These are phyloP conservation scores for Boletus rex-veris DNA, from an alignment of 768 basidiomycete genomes.

Conservation along the genomic window DNA sequence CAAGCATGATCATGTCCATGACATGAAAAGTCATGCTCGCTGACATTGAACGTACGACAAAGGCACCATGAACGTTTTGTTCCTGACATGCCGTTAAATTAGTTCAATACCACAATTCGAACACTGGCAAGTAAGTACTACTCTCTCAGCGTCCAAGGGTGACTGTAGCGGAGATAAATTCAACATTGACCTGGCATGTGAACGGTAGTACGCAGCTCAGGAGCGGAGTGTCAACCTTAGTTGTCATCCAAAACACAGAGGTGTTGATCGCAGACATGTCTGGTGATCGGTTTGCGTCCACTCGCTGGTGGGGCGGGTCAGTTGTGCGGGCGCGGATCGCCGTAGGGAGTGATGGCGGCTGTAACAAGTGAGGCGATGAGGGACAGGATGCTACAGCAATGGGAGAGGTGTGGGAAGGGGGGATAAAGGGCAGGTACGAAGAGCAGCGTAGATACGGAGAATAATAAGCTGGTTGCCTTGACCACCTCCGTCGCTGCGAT, in stretches of 20 bases:
- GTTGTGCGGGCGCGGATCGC: neutral
- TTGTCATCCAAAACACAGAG: neutral
- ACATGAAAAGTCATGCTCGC: too few relatives aligned
- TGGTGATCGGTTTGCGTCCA: too few relatives aligned
- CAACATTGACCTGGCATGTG: too few relatives aligned
- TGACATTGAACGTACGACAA: too few relatives aligned
- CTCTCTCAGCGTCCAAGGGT: too few relatives aligned
- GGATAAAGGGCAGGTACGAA: slow-evolving; percentile 19
- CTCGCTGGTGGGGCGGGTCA: neutral
- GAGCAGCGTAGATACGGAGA: neutral
- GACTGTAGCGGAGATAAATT: too few relatives aligned
- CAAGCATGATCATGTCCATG: too few relatives aligned
- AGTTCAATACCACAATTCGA: too few relatives aligned
- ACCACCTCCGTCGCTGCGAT: slow-evolving; percentile 40
- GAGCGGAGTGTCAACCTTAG: slow-evolving; percentile 4
- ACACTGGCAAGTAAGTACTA: too few relatives aligned
- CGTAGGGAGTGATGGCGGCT: neutral
- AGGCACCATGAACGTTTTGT: too few relatives aligned
- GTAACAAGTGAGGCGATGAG: neutral
- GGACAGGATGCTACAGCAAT: neutral
- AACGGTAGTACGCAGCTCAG: neutral
- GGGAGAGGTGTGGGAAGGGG: slow-evolving; percentile 7
- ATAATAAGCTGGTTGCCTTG: slow-evolving; percentile 45
- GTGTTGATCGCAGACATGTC: too few relatives aligned
- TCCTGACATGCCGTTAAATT: too few relatives aligned